Percentiles rank a stretch among this genome's conserved stretches.
Evolutionary conservation across 495 filamentous ascomycete species (phyloP).

Genomic region (Aspergillus bertholletiae): DNA sequence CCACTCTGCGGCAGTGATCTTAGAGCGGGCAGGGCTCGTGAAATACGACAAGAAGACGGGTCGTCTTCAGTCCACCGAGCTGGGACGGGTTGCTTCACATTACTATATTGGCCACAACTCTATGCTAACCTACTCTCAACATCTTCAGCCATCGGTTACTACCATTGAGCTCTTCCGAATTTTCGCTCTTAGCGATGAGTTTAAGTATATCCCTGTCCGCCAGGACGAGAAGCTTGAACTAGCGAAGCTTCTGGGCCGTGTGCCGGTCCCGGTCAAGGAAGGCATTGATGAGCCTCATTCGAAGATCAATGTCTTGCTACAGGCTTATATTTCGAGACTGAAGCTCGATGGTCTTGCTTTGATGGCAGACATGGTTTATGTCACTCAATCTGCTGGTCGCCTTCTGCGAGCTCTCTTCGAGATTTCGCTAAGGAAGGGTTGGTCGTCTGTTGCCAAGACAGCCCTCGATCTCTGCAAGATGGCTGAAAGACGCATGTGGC

Average conservation of each 20-base stretch:
- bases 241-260: slow-evolving; percentile 81
- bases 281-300: slow-evolving; percentile 94
- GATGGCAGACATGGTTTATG: slow-evolving; percentile 98
- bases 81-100: slow-evolving; percentile 92
- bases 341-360: slow-evolving; percentile 91
- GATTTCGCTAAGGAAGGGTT: slow-evolving; percentile 92
- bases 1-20: slow-evolving; percentile 83
- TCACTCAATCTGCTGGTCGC: slow-evolving; percentile 95
- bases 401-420: slow-evolving; percentile 96
- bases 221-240: slow-evolving; percentile 97
- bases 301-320: slow-evolving; percentile 98
- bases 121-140: slow-evolving; percentile 93
- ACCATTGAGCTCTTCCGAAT: slow-evolving; percentile 94
- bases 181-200: slow-evolving; percentile 97
- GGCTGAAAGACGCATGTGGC: slow-evolving; percentile 99
- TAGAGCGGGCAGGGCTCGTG: slow-evolving; percentile 83
- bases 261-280: slow-evolving; percentile 96
- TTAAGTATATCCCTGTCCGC: slow-evolving; percentile 97
- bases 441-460: slow-evolving; percentile 89
- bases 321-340: slow-evolving; percentile 93
- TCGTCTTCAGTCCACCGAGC: slow-evolving; percentile 84
- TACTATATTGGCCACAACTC: slow-evolving; percentile 97
- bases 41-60: slow-evolving; percentile 96
- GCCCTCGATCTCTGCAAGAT: slow-evolving; percentile 97
- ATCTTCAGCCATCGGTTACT: slow-evolving; percentile 88